Evolutionary conservation across 2,329 filamentous ascomycete species (phyloP), one percentile per base, ranked within the genome.

Genomic region (Colletotrichum agaves): DNA sequence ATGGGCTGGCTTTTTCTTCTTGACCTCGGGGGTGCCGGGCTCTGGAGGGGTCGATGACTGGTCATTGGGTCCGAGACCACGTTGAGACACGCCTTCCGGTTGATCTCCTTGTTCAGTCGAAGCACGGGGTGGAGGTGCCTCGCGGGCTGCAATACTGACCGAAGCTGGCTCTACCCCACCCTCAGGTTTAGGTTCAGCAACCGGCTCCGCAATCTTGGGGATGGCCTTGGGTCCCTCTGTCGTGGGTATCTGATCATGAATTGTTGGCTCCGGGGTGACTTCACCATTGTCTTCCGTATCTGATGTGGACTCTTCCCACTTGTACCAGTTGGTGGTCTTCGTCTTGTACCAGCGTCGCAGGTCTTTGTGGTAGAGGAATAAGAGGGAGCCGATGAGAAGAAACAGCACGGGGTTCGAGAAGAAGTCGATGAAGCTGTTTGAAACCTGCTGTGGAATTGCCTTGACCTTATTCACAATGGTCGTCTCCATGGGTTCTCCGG

Each of bases 1-100:
- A 62, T 91, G 90, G 0, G 87, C 84, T 75, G 91, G 92, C 75
- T 88, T 91, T 77, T 91, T 90, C 73, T 89, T 90, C 77, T 91
- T 90, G 73, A 89, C 90, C 15, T 85, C 84, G 5, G 79, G 77
- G 11, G 59, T 64, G 5, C 61, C 64, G n/a, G 65, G 55, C n/a
- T 70, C 68, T 1, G 59, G 65, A 13, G 55, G 64, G 3, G 60
- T 60, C 23, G 44, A 43, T 1, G 47, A 37, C 19, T 56, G 41
- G 19, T 49, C 53, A 15, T 60, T 56, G 21, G 15, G 7, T 12
- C 41, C 27, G 19, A 43, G 12, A 4, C 55, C 27, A 21, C 46
- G 59, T 31, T 17, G 27, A 53, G 12, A 33, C 31, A n/a, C 50
- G 17, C 7, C 41, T n/a, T 53, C 33, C 17, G 50, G 31, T 23